These are phyloP conservation scores for Boletus barrowsii DNA, from an alignment of 768 basidiomycete genomes.

Conservation along the genomic window DNA sequence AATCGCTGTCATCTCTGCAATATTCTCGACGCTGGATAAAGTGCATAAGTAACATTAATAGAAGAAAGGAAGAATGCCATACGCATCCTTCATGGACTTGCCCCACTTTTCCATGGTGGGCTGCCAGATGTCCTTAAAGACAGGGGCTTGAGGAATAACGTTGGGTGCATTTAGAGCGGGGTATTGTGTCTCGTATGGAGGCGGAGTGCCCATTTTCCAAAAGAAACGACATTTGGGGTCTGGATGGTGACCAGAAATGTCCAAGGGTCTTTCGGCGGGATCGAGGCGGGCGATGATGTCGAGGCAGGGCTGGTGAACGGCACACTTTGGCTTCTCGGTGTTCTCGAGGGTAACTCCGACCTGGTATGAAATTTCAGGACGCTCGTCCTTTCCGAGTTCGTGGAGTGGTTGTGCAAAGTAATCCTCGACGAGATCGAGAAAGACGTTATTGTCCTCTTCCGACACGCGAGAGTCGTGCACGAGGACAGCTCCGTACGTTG, in stretches of 20 bases:
- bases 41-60: slow-evolving; percentile 5
- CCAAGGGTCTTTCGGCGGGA: slow-evolving; percentile 78
- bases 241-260: slow-evolving; percentile 73
- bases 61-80: slow-evolving; percentile 27
- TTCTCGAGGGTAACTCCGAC: slow-evolving; percentile 95
- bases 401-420: slow-evolving; percentile 78
- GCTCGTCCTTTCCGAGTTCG: slow-evolving; percentile 69
- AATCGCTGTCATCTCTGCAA: slow-evolving; percentile 85
- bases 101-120: slow-evolving; percentile 85
- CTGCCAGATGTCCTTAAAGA: slow-evolving; percentile 63
- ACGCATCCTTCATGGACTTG: slow-evolving; percentile 83
- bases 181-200: slow-evolving; percentile 76
- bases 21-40: slow-evolving; percentile 64
- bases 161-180: slow-evolving; percentile 78
- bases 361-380: slow-evolving; percentile 86
- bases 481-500: slow-evolving; percentile 82
- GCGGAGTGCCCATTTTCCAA: slow-evolving; percentile 75
- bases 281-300: slow-evolving; percentile 74
- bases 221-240: slow-evolving; percentile 97
- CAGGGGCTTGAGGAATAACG: slow-evolving; percentile 65
- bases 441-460: slow-evolving; percentile 74
- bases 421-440: slow-evolving; percentile 89
- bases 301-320: slow-evolving; percentile 79
- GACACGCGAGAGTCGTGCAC: slow-evolving; percentile 82
- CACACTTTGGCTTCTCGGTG: slow-evolving; percentile 89